Base-by-base conservation (phyloP, 495 filamentous ascomycete genomes). In the Neurospora sp. region DNA sequence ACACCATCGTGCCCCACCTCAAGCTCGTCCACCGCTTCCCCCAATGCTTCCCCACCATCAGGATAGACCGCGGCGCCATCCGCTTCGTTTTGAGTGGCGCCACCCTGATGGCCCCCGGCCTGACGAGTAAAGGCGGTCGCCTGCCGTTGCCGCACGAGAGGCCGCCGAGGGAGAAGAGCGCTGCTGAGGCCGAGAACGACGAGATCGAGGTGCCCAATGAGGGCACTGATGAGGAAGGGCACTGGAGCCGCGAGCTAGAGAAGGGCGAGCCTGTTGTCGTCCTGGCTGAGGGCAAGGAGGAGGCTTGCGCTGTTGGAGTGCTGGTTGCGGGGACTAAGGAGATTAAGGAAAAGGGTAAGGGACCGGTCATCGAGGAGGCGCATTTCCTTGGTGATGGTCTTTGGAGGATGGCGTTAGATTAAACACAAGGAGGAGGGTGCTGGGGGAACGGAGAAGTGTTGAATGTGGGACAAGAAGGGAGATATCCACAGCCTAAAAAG, bases 351-450 rank as follows among this genome's bases (percentile, higher is more conserved):
- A 93, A 95, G 84, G 92, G 92, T 74, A 97, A 97, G 85, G 96
- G 94, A 1, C 91, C 94, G 40, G 96, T 92, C 31, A 92, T 98
- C 78, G 96, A 99, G 86, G 89, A 91, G 74, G 92, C 92, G 70
- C 95, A 98, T 89, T 98, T 90, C 86, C 80, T 98, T 66, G 96
- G 96, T 8, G 96, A 99, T 89, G 96, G 95, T 71, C 81, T 99
- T 75, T 99, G 96, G 96, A 90, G 84, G 83, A 82, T 96, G 82
- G 84, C 82, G 73, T 81, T 92, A 72, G 92, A 94, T 81, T 97
- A 80, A 75, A 45, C 42, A 42, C 1, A 15, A 7, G n/a, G 24
- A 7, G n/a, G 24, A 28, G 39, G 15, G 15, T 19, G 36, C 21
- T 19, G 34, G 24, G 39, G 43, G 19, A 62, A 39, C 2, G 9